Evolutionary conservation across 768 basidiomycete species (phyloP).

Genomic region (Leccinum uliginosum): DNA sequence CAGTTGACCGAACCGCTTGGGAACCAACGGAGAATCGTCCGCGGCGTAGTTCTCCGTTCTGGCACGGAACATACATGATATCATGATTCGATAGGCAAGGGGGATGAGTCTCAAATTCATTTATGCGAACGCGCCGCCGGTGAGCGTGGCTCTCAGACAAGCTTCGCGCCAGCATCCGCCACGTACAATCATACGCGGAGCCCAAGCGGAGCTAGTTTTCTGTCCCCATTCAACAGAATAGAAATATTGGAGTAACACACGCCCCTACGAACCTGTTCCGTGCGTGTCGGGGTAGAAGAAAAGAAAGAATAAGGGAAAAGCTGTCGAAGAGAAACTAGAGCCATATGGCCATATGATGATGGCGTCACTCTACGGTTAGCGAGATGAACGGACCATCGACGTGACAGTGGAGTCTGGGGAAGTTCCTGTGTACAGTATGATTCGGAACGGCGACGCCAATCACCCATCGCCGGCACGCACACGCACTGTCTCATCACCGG

Average conservation of each 20-base stretch:
- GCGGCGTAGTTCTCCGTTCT: conserved; percentile 7
- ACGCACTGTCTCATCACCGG: not conserved
- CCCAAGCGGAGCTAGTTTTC: not conserved
- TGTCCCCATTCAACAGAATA: not conserved
- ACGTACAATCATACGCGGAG: not conserved
- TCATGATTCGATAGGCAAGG: not conserved
- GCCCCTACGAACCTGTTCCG: not conserved
- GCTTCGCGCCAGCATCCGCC: conserved; percentile 18
- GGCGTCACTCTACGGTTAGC: conserved; percentile 10
- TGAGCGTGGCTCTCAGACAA: not conserved
- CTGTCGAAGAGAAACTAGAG: not conserved
- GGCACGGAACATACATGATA: not conserved
- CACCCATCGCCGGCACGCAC: not conserved
- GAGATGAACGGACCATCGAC: conserved; percentile 7
- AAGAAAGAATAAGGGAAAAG: not conserved
- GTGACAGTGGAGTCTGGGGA: conserved; percentile 7
- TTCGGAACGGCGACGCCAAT: not conserved
- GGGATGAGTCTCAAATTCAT: not conserved
- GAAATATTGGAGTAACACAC: not conserved
- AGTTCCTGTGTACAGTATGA: not conserved
- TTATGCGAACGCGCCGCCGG: not conserved
- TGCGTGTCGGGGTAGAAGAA: not conserved
- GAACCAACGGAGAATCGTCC: conserved; percentile 7
- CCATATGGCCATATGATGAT: not conserved
- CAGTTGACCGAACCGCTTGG: not conserved